Evolutionary conservation across 306 rosid genomes (phyloP).

Genomic region (Oemleria cerasiformis): DNA sequence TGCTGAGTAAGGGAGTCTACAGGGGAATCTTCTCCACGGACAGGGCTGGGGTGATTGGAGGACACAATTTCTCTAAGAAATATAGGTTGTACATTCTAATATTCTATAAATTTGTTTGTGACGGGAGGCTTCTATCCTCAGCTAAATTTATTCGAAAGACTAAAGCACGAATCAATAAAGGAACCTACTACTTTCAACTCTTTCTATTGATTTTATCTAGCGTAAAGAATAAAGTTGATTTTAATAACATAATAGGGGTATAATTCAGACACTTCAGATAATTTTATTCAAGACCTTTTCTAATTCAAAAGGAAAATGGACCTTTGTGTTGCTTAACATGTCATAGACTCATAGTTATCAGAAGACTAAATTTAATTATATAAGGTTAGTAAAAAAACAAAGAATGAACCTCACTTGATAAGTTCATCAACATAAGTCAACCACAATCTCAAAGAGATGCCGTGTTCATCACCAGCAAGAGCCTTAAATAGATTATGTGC

Average conservation of each 20-base stretch:
- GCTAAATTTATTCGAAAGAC: not conserved
- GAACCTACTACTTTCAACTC: not conserved
- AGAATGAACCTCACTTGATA: constrained; percentile 57
- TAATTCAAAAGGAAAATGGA: not conserved
- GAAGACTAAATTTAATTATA: not conserved
- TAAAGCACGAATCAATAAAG: not conserved
- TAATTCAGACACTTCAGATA: not conserved
- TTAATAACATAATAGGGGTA: not conserved
- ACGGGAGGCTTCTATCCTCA: not conserved
- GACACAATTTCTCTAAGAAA: not conserved
- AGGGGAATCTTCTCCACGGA: not conserved
- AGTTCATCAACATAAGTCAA: constrained; percentile 74
- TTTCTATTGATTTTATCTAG: not conserved
- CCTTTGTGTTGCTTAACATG: not conserved
- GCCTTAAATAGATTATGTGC: constrained; percentile 81
- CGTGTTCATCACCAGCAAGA: constrained; percentile 69
- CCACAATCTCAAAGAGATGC: constrained; percentile 79
- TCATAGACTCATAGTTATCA: not conserved
- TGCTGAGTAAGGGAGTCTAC: not conserved
- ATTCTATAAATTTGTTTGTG: not conserved
- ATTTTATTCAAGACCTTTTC: not conserved
- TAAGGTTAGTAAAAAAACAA: not conserved
- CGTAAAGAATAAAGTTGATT: not conserved
- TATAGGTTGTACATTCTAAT: not conserved
- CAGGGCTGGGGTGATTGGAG: not conserved